These are phyloP conservation scores for Phytophthora cajani DNA, from an alignment of 352 stramenopile genomes.

Conservation along the genomic window DNA sequence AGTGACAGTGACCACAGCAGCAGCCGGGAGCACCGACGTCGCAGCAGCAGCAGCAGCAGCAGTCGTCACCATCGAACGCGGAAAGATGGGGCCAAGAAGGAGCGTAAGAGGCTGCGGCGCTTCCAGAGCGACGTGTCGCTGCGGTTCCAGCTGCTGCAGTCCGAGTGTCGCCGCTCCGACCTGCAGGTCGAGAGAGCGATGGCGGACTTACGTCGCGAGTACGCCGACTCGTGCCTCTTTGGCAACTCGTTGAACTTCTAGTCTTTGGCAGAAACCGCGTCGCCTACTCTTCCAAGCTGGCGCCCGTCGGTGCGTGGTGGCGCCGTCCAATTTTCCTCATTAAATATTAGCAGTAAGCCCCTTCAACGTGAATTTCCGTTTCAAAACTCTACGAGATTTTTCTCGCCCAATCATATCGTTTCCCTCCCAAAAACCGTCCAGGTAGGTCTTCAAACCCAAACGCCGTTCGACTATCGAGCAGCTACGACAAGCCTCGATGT, in stretches of 20 bases:
- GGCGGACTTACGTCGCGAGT: slow-evolving; percentile 64
- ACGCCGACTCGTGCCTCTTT: slow-evolving; percentile 75
- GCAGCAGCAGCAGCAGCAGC: slow-evolving; percentile 22
- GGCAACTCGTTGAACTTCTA: slow-evolving; percentile 42
- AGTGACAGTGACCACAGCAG: slow-evolving; percentile 26
- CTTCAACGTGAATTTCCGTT: slow-evolving; percentile 10
- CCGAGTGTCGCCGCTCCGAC: slow-evolving; percentile 58
- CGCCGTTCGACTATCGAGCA: slow-evolving; percentile 5
- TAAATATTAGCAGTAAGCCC: background rate
- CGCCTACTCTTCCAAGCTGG: background rate
- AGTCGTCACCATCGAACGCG: slow-evolving; percentile 1
- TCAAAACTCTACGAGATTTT: slow-evolving; percentile 7
- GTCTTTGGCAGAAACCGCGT: background rate
- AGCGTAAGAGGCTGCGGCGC: slow-evolving; percentile 47
- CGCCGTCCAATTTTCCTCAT: slow-evolving; percentile 3
- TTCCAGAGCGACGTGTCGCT: slow-evolving; percentile 59
- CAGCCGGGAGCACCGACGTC: background rate
- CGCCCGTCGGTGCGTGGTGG: background rate
- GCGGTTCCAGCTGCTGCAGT: slow-evolving; percentile 67
- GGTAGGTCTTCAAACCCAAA: slow-evolving; percentile 13
- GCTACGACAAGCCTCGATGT: slow-evolving; percentile 60
- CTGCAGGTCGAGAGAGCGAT: slow-evolving; percentile 64
- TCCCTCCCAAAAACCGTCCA: slow-evolving; percentile 42
- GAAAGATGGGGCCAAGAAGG: slow-evolving; percentile 42
- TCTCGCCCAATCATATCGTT: slow-evolving; percentile 43